Percentiles rank a stretch among this genome's conserved stretches.
These are phyloP conservation scores for Agrocybe praecox DNA, from an alignment of 768 basidiomycete genomes.

Conservation along the genomic window DNA sequence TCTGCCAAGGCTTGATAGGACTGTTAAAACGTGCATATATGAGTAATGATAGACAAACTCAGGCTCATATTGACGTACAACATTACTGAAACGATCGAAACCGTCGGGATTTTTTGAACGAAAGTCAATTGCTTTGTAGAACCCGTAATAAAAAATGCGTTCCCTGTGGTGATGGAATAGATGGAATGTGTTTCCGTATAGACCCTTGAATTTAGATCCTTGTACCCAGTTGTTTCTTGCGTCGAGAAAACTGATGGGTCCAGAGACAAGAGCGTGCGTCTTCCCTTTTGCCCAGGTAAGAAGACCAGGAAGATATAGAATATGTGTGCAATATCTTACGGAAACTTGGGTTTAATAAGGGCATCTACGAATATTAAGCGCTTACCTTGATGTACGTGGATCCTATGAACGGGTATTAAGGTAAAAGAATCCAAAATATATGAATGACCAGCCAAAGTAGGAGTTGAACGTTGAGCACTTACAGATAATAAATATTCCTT, in stretches of 20 bases:
- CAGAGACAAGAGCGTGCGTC: slow-evolving; percentile 3
- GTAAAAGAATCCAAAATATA: not conserved
- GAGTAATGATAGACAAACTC: not conserved
- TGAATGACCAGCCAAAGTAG: too few species aligned
- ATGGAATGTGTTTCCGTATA: slow-evolving; percentile 7
- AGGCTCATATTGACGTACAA: not conserved
- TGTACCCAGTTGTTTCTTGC: not conserved
- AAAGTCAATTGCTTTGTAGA: slow-evolving; percentile 6
- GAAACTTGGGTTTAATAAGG: not conserved
- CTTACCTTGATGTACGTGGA: not conserved
- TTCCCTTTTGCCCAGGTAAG: not conserved
- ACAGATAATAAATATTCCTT: not conserved
- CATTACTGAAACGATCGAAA: not conserved
- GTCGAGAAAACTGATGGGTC: slow-evolving; percentile 4
- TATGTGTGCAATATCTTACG: slow-evolving; percentile 2
- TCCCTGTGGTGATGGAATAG: not conserved
- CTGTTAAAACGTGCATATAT: not conserved
- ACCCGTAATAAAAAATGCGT: not conserved
- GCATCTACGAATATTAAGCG: not conserved
- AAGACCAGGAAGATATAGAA: slow-evolving; percentile 7
- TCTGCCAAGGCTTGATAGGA: not conserved
- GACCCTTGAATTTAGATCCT: not conserved
- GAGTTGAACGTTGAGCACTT: not conserved
- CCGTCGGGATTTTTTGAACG: not conserved
- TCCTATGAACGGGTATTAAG: slow-evolving; percentile 2